These are phyloP conservation scores for Zygosaccharomyces pseudobailii DNA, from an alignment of 1,139 yeast species.

Conservation along the genomic window DNA sequence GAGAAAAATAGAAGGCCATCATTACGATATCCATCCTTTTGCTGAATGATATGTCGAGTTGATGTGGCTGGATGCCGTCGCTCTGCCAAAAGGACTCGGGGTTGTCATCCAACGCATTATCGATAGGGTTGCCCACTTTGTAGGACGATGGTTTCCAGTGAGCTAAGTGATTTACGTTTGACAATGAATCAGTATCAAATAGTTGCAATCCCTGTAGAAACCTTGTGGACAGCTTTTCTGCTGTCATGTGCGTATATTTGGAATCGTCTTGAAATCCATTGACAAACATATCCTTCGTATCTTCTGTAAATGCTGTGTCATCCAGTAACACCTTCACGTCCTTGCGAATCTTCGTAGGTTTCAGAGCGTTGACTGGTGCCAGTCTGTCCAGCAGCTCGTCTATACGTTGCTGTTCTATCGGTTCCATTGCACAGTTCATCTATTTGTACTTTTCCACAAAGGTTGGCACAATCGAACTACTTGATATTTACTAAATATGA, in stretches of 20 bases:
- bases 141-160: slow-evolving; percentile 79
- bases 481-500: not conserved
- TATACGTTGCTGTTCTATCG: slow-evolving; percentile 7
- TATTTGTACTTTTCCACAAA: not conserved
- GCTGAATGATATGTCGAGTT: slow-evolving; percentile 72
- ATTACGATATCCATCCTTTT: slow-evolving; percentile 69
- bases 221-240: slow-evolving; percentile 16
- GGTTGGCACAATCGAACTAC: not conserved
- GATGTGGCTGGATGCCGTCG: slow-evolving; percentile 92
- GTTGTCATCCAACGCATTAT: slow-evolving; percentile 67
- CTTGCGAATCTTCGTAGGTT: slow-evolving; percentile 11
- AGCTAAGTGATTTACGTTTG: slow-evolving; percentile 77
- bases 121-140: slow-evolving; percentile 70
- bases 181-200: slow-evolving; percentile 23
- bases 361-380: slow-evolving; percentile 15
- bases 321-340: slow-evolving; percentile 12
- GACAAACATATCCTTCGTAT: slow-evolving; percentile 14
- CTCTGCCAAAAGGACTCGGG: slow-evolving; percentile 89
- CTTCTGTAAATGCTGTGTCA: slow-evolving; percentile 16
- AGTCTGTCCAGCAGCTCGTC: slow-evolving; percentile 11
- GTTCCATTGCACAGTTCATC: not conserved
- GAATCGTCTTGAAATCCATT: slow-evolving; percentile 17
- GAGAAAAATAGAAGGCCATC: slow-evolving; percentile 58
- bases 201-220: slow-evolving; percentile 23
- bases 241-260: slow-evolving; percentile 9